Evolutionary conservation across 2,329 filamentous ascomycete genomes (phyloP), one percentile per base, ranked within the genome.

Genomic region (Aspergillus pseudotamarii): DNA sequence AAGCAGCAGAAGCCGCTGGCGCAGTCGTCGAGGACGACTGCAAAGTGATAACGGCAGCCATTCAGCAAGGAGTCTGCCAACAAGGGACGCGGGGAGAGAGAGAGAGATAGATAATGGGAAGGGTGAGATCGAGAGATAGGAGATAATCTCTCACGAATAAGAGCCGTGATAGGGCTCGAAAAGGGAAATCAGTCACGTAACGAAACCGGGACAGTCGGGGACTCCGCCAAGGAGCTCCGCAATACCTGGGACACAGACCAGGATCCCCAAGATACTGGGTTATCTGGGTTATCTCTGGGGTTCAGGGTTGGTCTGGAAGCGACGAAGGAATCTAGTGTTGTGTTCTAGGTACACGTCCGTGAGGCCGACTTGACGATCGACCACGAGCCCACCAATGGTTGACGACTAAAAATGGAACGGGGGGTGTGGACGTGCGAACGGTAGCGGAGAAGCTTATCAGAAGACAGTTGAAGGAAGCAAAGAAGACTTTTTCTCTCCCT

Each of bases 31-130:
- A 70, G 59, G 75, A 76, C 68, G 76, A 75, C 70, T 79, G 76
- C 69, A 78, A 70, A n/a, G 76, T 76, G 69, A 78, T 76, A 71
- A 76, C 76, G 59, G 76, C 74, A 63, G 77, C 76, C 76, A 79
- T 79, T 66, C 63, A 66, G 61, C 48, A 63, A 50, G 58, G 59
- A 11, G 16, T 10, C 19, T 51, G 26, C 19, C 28, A 30, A 50
- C 26, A 50, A 11, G 28, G 41, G 45, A 19, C 23, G 23, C 11
- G 34, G 46, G 5, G 26, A 26, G 26, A 26, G 26, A 26, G 26
- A 26, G 26, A 16, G 48, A 21, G 51, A 53, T 26, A 23, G 46
- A 55, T 36, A 36, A 46, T 32, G 38, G n/a, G 28, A 21, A 45
- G 58, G 43, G 19, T 38, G 32, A 32, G n/a, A 54, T 48, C 28